These are phyloP conservation scores for Clonostachys rhizophaga DNA, from an alignment of 2,329 filamentous ascomycete species.

Conservation along the genomic window DNA sequence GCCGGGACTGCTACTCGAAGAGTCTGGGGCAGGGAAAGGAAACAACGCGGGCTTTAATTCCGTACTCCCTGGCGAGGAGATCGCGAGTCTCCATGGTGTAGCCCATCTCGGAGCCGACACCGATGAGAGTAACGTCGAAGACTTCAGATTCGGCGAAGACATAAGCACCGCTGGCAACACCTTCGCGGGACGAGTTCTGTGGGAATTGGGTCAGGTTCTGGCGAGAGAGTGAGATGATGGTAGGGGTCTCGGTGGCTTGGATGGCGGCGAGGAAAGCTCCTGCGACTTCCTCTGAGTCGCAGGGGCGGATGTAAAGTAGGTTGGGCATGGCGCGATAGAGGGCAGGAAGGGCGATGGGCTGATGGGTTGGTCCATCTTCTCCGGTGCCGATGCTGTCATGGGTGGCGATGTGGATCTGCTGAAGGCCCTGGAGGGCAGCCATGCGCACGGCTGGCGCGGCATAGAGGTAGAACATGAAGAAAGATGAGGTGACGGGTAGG, in stretches of 20 bases:
- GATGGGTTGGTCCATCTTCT: conserved; percentile 58
- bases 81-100: conserved; percentile 23
- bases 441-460: conserved; percentile 56
- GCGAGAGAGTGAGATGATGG: conserved; percentile 42
- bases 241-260: conserved; percentile 28
- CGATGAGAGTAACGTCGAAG: conserved; percentile 38
- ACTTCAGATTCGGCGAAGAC: conserved; percentile 32
- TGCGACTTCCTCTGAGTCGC: conserved; percentile 51
- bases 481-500: conserved; percentile 51
- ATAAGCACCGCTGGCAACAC: conserved; percentile 37
- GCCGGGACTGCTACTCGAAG: conserved; percentile 32
- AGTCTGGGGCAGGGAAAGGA: conserved; percentile 39
- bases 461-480: conserved; percentile 60
- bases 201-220: conserved; percentile 34
- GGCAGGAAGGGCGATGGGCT: conserved; percentile 51
- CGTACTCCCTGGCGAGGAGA: conserved; percentile 30
- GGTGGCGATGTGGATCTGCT: conserved; percentile 55
- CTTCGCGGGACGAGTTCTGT: conserved; percentile 28
- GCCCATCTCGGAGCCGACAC: conserved; percentile 27
- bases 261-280: conserved; percentile 49
- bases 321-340: conserved; percentile 62
- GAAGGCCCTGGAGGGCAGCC: conserved; percentile 50
- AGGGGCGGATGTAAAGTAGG: conserved; percentile 53
- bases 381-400: conserved; percentile 57
- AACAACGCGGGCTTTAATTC: conserved; percentile 30